Percentiles rank a stretch among this genome's conserved stretches.
Conservation (phyloP, 495 filamentous ascomycete genomes). For the Mycothermus thermophilus region DNA sequence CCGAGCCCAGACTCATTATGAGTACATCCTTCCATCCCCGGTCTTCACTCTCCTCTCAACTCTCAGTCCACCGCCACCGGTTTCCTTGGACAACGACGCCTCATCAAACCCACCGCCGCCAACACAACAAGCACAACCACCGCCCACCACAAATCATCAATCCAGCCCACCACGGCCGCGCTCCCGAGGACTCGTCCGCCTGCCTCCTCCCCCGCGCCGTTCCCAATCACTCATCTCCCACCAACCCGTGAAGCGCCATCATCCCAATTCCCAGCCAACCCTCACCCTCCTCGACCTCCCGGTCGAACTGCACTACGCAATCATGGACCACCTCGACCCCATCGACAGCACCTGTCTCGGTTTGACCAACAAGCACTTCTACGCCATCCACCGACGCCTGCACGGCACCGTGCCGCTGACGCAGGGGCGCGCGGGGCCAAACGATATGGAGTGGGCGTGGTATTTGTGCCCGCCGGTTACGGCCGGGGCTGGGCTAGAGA, state of each 20-base stretch:
- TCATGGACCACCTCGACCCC: conserved; percentile 40
- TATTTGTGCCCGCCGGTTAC: too few species aligned
- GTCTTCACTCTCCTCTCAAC: conserved; percentile 11
- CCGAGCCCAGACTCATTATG: conserved; percentile 21
- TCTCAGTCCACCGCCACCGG: conserved; percentile 5
- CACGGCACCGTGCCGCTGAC: conserved; percentile 36
- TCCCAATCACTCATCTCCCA: conserved; percentile 38
- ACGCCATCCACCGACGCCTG: conserved; percentile 36
- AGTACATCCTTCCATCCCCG: conserved; percentile 17
- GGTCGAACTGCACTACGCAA: conserved; percentile 41
- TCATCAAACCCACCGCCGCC: conserved; percentile 1
- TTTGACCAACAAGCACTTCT: conserved; percentile 36
- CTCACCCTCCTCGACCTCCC: conserved; percentile 37
- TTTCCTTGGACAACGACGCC: too few species aligned
- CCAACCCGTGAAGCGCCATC: conserved; percentile 28
- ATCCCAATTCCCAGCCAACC: conserved; percentile 19
- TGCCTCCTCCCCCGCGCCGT: conserved; percentile 24
- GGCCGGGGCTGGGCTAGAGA: too few species aligned
- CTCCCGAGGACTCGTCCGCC: too few species aligned
- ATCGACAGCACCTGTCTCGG: conserved; percentile 43
- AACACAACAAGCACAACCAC: neutral
- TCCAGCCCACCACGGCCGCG: neutral
- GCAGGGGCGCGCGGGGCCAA: conserved; percentile 35
- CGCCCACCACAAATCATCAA: neutral
- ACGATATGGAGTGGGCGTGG: conserved; percentile 43